Evolutionary conservation across 192 early-diverging fungal genomes (phyloP), one percentile per base, ranked within the genome.

Genomic region (Rhizophlyctis rosea): DNA sequence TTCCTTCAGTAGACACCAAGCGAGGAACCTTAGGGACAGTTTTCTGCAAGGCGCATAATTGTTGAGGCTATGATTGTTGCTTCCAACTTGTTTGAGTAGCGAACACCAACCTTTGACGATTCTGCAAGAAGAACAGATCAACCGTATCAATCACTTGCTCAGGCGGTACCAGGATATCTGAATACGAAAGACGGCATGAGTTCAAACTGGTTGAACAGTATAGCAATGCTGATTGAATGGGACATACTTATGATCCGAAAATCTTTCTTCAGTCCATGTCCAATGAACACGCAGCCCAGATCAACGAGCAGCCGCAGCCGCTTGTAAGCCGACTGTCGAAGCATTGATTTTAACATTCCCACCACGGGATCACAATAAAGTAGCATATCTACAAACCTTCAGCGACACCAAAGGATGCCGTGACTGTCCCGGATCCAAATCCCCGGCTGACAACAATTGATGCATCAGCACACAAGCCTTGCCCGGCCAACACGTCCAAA

Each of bases 261-360:
- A 72, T 99, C 96, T 57, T 95, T 94, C 48, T 90, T 89, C 34
- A 99, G 72, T 1, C 94, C 95, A 56, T 99, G 96, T 0, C 96
- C 96, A 39, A 99, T 87, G 73, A 99, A 92, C 9, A 89, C 77
- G 67, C 92, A 95, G 9, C 90, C 90, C 35, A 90, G 73, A 69
- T 99, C 95, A 0, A 96, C 88, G 21, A 99, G 72, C 29, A 93
- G 73, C 0, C 95, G 86, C 44, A 99, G 81, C 58, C 95, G 92
- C 65, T 88, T 89, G 76, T 99, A 97, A 0, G 89, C 90, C n/a
- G 89, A 67, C 71, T 75, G 34, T 14, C 39, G 39, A 7, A 44
- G 18, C 7, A 18, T 13, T 18, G 39, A 44, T 44, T 34, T 27
- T 57, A 62, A 29, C 39, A n/a, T 13, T 7, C 9, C 18, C 9